These are phyloP conservation scores for Atkinsonella hypoxylon DNA, from an alignment of 2,329 filamentous ascomycete genomes.

Conservation along the genomic window DNA sequence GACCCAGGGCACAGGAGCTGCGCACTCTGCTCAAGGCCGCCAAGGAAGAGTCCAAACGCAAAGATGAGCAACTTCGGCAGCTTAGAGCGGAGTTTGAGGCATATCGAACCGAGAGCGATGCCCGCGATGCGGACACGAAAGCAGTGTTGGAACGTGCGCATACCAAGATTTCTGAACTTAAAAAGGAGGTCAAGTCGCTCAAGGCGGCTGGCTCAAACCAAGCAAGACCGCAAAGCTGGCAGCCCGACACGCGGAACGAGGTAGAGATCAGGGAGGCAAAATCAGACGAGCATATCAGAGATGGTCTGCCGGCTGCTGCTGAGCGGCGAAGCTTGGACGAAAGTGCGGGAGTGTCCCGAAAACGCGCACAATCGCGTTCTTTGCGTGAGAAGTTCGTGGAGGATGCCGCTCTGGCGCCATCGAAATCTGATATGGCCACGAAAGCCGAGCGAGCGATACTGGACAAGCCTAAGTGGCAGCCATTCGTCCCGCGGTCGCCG, in stretches of 20 bases:
- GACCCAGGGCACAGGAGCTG: slow-evolving; percentile 23
- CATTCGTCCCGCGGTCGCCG: slow-evolving; percentile 29
- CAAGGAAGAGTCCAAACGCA: slow-evolving; percentile 32
- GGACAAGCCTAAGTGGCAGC: slow-evolving; percentile 27
- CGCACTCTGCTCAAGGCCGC: slow-evolving; percentile 30
- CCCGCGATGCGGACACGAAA: slow-evolving; percentile 41
- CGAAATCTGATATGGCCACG: slow-evolving; percentile 8
- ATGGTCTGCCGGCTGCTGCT: background rate
- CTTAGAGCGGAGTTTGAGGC: slow-evolving; percentile 41
- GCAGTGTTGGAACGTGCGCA: slow-evolving; percentile 44
- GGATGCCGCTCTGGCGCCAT: slow-evolving; percentile 11
- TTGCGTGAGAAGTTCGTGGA: slow-evolving; percentile 25
- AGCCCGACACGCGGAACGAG: slow-evolving; percentile 10
- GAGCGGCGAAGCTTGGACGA: slow-evolving; percentile 5
- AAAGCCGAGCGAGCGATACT: slow-evolving; percentile 16
- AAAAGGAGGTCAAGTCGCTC: slow-evolving; percentile 37
- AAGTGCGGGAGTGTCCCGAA: slow-evolving; percentile 7
- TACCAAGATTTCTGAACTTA: slow-evolving; percentile 42
- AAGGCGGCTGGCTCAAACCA: slow-evolving; percentile 18
- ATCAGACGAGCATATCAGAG: slow-evolving; percentile 9
- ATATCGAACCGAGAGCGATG: slow-evolving; percentile 40
- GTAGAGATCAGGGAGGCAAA: slow-evolving; percentile 9
- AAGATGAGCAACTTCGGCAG: slow-evolving; percentile 36
- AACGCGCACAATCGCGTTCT: slow-evolving; percentile 12
- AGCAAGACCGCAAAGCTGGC: slow-evolving; percentile 19